Conservation (phyloP, 2,329 filamentous ascomycete genomes). For the Cercospora berteroae region DNA sequence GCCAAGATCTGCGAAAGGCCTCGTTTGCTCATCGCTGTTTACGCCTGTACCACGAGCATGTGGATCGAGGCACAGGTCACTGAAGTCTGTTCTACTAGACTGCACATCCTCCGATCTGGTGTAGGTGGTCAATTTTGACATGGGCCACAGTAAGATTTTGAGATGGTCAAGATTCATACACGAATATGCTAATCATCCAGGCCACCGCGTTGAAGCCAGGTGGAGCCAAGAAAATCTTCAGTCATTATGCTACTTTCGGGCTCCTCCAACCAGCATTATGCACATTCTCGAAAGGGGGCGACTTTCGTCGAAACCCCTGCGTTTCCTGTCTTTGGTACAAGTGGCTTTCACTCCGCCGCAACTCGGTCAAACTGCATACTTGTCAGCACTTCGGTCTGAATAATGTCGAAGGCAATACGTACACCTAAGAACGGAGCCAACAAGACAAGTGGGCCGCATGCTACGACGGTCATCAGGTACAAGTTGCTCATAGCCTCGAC, state of each 20-base stretch:
- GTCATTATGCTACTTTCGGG: background rate
- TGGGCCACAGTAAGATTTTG: background rate
- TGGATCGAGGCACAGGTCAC: background rate
- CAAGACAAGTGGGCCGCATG: background rate
- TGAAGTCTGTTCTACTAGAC: background rate
- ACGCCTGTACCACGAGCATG: background rate
- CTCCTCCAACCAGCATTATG: background rate
- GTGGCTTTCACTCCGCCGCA: background rate
- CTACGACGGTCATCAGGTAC: background rate
- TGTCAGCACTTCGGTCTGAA: background rate
- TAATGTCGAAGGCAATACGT: background rate
- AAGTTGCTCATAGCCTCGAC: background rate
- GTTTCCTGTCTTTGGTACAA: background rate
- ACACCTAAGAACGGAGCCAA: background rate
- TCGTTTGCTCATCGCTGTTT: background rate
- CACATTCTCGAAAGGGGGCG: background rate
- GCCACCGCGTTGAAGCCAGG: background rate
- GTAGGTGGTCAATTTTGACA: background rate
- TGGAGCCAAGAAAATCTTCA: background rate
- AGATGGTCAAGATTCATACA: background rate
- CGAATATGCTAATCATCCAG: background rate
- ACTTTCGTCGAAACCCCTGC: background rate
- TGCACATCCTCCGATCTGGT: background rate
- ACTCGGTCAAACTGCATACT: background rate
- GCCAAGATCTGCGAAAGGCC: background rate